These are phyloP conservation scores for Rutstroemia sp. DNA, from an alignment of 2,329 filamentous ascomycete species.

Conservation along the genomic window DNA sequence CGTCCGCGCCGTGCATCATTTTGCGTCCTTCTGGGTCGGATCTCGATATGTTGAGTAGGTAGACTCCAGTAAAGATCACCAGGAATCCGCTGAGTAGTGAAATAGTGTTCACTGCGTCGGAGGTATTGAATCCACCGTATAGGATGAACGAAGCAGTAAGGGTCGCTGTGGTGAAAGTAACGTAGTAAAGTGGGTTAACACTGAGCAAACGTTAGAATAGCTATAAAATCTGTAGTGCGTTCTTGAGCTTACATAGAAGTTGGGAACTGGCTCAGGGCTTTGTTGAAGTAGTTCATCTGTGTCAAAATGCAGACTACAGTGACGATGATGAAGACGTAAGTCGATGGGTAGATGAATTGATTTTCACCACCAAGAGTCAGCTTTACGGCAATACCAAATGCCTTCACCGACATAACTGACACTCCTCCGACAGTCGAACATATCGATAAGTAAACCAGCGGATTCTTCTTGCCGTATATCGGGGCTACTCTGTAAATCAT, in stretches of 20 bases:
- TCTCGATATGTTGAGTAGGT: constrained; percentile 91
- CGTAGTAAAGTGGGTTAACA: constrained; percentile 80
- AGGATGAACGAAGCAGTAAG: constrained; percentile 93
- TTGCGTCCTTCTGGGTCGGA: constrained; percentile 76
- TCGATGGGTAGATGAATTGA: constrained; percentile 90
- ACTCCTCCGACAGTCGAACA: constrained; percentile 96
- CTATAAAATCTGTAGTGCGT: not conserved
- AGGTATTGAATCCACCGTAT: constrained; percentile 93
- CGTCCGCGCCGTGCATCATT: constrained; percentile 60
- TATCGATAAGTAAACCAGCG: constrained; percentile 92
- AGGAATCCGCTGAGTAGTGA: constrained; percentile 90
- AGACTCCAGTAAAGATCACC: constrained; percentile 90
- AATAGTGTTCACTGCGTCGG: constrained; percentile 82
- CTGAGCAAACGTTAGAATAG: constrained; percentile 31
- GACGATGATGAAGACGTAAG: constrained; percentile 95
- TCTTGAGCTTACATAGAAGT: constrained; percentile 76
- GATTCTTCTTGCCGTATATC: constrained; percentile 86
- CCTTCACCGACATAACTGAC: constrained; percentile 98
- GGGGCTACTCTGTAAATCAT: constrained; percentile 98
- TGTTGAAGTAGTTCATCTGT: constrained; percentile 99
- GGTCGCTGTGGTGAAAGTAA: constrained; percentile 93
- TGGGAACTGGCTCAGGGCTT: constrained; percentile 91
- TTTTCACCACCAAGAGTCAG: constrained; percentile 89
- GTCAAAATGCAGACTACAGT: constrained; percentile 90
- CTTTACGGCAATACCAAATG: constrained; percentile 95